These are phyloP conservation scores for Oryza nivara DNA, from an alignment of 176 grass and related monocot genomes.

Conservation along the genomic window DNA sequence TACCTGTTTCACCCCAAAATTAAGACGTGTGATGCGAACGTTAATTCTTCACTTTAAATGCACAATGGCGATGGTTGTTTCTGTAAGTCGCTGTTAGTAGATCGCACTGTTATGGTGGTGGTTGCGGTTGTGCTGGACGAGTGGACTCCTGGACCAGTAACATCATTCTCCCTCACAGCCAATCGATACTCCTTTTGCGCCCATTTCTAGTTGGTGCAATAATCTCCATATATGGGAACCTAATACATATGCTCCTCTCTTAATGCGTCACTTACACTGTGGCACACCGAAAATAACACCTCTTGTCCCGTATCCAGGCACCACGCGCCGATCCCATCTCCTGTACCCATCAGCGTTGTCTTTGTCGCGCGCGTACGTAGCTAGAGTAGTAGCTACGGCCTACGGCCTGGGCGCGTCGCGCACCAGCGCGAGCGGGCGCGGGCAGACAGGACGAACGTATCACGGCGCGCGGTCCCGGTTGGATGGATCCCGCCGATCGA, in stretches of 20 bases:
- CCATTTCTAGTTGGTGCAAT: neutral
- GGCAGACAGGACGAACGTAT: neutral
- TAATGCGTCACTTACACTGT: neutral
- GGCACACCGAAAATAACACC: neutral
- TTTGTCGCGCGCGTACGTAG: no score
- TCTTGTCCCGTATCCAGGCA: neutral
- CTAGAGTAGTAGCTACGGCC: neutral
- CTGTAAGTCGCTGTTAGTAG: neutral
- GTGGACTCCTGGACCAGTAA: neutral
- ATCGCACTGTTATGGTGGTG: neutral
- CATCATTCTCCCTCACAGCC: neutral
- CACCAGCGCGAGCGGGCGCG: neutral
- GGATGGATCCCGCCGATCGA: slow-evolving; percentile 9
- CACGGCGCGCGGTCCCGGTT: neutral
- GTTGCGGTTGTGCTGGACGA: neutral
- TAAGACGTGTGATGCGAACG: neutral
- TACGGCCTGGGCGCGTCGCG: no score
- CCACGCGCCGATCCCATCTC: slow-evolving; percentile 6
- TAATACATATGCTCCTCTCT: neutral
- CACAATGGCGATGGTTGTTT: neutral
- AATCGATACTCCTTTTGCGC: neutral
- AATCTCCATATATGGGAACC: neutral
- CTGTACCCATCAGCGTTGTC: neutral
- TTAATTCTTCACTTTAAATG: slow-evolving; percentile 1
- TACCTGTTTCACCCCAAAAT: neutral